Evolutionary conservation across 768 basidiomycete genomes (phyloP).

Genomic region (Daedalea quercina): DNA sequence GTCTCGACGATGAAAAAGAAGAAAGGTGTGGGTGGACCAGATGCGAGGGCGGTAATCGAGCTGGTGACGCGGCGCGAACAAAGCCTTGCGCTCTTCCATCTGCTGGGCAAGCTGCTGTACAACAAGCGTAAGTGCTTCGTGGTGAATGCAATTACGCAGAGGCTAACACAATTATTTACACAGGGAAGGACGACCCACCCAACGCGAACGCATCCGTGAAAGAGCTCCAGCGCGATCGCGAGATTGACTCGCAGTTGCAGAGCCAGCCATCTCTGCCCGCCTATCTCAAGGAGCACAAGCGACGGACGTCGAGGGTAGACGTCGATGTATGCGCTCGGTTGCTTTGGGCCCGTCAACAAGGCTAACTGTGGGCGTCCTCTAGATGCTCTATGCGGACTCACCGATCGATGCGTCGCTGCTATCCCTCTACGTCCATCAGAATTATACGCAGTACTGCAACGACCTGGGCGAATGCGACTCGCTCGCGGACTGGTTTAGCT

Average conservation of each 20-base stretch:
- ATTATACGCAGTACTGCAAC: constrained; percentile 80
- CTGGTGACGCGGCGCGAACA: constrained; percentile 80
- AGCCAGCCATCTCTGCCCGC: constrained; percentile 52
- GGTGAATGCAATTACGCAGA: too few relatives aligned
- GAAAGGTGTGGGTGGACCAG: constrained; percentile 25
- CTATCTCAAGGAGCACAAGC: constrained; percentile 53
- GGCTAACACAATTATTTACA: neutral
- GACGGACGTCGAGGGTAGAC: constrained; percentile 68
- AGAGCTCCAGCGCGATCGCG: constrained; percentile 56
- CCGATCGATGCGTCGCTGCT: constrained; percentile 90
- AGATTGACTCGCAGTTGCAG: constrained; percentile 45
- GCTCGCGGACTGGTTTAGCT: constrained; percentile 71
- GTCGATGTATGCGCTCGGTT: constrained; percentile 47
- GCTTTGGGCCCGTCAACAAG: neutral
- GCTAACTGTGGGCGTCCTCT: neutral
- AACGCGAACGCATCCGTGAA: constrained; percentile 47
- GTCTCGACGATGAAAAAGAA: constrained; percentile 7
- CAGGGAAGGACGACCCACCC: constrained; percentile 74
- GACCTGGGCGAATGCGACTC: constrained; percentile 69
- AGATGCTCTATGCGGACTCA: constrained; percentile 76
- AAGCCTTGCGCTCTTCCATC: constrained; percentile 82
- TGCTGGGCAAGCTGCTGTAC: constrained; percentile 90
- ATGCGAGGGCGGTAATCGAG: constrained; percentile 45
- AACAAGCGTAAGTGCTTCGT: constrained; percentile 70
- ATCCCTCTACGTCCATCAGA: constrained; percentile 89